phyloP scores from a whole-genome alignment of 345 rosid genomes.

The Arabis alpina region DNA sequence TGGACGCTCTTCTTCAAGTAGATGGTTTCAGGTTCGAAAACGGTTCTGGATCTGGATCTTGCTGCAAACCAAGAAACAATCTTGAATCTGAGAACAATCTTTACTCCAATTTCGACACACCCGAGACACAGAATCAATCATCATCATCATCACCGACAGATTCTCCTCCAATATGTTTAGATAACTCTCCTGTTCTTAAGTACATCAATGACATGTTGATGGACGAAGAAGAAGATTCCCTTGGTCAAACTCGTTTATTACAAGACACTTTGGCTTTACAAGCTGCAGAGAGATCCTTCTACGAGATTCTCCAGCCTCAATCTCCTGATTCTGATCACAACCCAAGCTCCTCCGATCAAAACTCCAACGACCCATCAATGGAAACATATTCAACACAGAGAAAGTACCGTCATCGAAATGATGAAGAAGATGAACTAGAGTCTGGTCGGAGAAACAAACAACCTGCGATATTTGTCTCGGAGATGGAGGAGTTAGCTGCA shows the following conservation, averaged over 20 bases:
- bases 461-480: constrained; percentile 57
- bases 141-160: constrained; percentile 27
- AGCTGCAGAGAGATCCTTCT: constrained; percentile 72
- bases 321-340: constrained; percentile 61
- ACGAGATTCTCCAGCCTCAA: constrained; percentile 52
- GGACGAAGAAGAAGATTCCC: constrained; percentile 73
- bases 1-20: constrained; percentile 38
- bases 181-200: constrained; percentile 51
- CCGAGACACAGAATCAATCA: constrained; percentile 2
- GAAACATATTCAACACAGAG: constrained; percentile 37
- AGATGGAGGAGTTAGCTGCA: constrained; percentile 56
- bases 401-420: constrained; percentile 57
- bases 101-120: constrained; percentile 10
- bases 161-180: constrained; percentile 20
- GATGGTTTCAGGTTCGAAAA: constrained; percentile 38
- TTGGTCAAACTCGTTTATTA: constrained; percentile 50
- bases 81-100: constrained; percentile 21
- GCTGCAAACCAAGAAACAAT: constrained; percentile 37
- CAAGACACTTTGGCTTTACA: constrained; percentile 59
- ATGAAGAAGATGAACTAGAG: constrained; percentile 54
- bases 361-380: constrained; percentile 20
- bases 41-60: constrained; percentile 38
- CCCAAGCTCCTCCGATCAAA: constrained; percentile 19
- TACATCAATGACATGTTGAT: constrained; percentile 68
- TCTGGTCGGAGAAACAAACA: constrained; percentile 69